phyloP scores from a whole-genome alignment of 768 basidiomycete genomes.

The Suillus decipiens region DNA sequence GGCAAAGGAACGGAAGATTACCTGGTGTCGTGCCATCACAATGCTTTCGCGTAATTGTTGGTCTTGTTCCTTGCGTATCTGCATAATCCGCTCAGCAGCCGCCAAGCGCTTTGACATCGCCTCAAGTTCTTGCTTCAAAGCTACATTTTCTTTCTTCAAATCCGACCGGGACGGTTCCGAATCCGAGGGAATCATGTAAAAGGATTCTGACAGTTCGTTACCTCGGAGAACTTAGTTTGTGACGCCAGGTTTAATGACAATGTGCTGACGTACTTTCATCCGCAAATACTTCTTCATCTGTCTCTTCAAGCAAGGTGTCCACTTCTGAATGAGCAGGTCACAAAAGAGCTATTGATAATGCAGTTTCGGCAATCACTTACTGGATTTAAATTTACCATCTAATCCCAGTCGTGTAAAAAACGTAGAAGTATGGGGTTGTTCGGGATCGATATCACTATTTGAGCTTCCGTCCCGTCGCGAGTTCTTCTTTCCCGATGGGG shows the following conservation, averaged over 20 bases:
- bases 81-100: conserved; percentile 61
- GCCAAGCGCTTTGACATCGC: conserved; percentile 58
- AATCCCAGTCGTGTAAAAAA: conserved; percentile 48
- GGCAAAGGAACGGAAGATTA: conserved; percentile 23
- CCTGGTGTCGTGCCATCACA: conserved; percentile 69
- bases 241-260: background rate
- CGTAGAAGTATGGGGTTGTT: conserved; percentile 61
- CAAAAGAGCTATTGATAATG: background rate
- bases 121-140: conserved; percentile 62
- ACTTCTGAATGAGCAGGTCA: conserved; percentile 18
- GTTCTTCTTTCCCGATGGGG: conserved; percentile 24
- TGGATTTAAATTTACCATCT: conserved; percentile 21
- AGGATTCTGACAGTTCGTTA: conserved; percentile 78
- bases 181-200: conserved; percentile 70
- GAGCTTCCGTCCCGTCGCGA: conserved; percentile 51
- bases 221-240: conserved; percentile 35
- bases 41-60: conserved; percentile 80
- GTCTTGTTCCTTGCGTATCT: conserved; percentile 77
- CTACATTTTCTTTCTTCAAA: conserved; percentile 67
- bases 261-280: conserved; percentile 55
- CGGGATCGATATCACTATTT: conserved; percentile 68
- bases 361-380: conserved; percentile 15
- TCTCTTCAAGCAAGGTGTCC: conserved; percentile 38
- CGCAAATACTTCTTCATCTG: conserved; percentile 61
- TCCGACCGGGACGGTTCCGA: conserved; percentile 48